Percentiles rank a stretch among this genome's conserved stretches.
Conservation (phyloP, 2,329 filamentous ascomycete genomes). For the Tolypocladium tundrense region DNA sequence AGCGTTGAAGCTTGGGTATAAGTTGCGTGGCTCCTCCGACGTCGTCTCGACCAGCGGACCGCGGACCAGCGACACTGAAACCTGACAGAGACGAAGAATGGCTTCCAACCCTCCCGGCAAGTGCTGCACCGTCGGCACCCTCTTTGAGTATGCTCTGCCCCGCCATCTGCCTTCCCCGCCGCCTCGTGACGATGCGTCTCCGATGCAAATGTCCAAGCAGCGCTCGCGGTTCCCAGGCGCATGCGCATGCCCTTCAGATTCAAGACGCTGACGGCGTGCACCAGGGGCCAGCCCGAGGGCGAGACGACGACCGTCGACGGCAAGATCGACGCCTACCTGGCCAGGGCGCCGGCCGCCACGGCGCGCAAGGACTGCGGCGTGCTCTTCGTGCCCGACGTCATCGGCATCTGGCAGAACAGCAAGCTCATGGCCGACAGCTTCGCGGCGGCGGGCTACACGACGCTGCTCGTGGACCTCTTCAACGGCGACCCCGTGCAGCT, state of each 20-base stretch:
- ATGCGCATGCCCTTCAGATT: not conserved
- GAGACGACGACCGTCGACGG: constrained; percentile 31
- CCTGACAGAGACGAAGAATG: constrained; percentile 24
- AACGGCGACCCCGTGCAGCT: constrained; percentile 21
- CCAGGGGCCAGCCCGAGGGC: constrained; percentile 38
- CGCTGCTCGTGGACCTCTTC: constrained; percentile 27
- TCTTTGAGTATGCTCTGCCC: constrained; percentile 32
- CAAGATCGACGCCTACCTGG: constrained; percentile 39
- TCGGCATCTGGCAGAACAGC: constrained; percentile 28
- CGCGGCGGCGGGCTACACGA: constrained; percentile 27
- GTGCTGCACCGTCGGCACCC: constrained; percentile 43
- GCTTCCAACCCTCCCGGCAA: constrained; percentile 40
- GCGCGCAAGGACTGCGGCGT: constrained; percentile 18
- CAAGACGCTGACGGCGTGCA: not conserved
- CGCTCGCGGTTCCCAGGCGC: not conserved
- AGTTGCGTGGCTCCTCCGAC: not conserved
- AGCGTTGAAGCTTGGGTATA: not conserved
- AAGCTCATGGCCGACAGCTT: constrained; percentile 30
- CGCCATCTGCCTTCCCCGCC: not conserved
- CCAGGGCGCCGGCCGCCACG: constrained; percentile 26
- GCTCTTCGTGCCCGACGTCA: constrained; percentile 26
- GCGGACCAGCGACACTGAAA: not conserved
- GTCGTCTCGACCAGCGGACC: not conserved
- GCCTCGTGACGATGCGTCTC: not conserved
- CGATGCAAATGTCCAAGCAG: not conserved